phyloP scores from a whole-genome alignment of 176 grass and related monocot genomes.

The Zizania latifolia region DNA sequence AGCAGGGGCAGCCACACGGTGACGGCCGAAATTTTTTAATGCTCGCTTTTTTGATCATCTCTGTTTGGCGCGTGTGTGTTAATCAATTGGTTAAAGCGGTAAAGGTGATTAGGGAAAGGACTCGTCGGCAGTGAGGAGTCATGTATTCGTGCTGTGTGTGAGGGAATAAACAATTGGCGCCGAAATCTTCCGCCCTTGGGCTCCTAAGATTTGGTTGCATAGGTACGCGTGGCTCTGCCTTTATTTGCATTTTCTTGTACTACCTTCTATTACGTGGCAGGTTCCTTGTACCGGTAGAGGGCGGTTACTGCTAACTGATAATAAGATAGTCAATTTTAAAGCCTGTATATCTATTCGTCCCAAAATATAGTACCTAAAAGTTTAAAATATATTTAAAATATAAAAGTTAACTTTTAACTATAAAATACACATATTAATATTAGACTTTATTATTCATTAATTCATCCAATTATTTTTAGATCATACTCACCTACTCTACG shows the following conservation, averaged over 20 bases:
- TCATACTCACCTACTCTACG: too few species aligned
- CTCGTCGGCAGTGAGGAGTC: background rate
- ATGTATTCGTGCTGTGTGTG: background rate
- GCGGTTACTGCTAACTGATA: too few species aligned
- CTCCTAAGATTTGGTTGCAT: constrained; percentile 36
- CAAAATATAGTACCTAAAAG: too few species aligned
- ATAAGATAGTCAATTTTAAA: too few species aligned
- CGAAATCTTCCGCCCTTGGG: constrained; percentile 44
- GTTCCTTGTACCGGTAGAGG: too few species aligned
- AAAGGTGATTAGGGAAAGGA: constrained; percentile 3
- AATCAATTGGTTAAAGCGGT: constrained; percentile 16
- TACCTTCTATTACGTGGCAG: too few species aligned
- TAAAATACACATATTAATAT: too few species aligned
- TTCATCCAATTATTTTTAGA: too few species aligned
- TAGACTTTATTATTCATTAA: too few species aligned
- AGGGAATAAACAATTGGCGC: constrained; percentile 30
- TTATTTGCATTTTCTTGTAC: background rate
- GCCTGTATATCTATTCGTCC: too few species aligned
- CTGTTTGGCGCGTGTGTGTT: background rate
- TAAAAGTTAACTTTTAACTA: too few species aligned
- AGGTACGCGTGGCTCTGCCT: constrained; percentile 17
- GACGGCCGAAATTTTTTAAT: constrained; percentile 28
- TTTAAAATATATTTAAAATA: too few species aligned
- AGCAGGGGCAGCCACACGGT: constrained; percentile 31
- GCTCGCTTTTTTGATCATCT: constrained; percentile 37